Percentiles rank a stretch among this genome's conserved stretches.
Conservation (phyloP, 140 eudicot genomes). For the Bidens hawaiensis region DNA sequence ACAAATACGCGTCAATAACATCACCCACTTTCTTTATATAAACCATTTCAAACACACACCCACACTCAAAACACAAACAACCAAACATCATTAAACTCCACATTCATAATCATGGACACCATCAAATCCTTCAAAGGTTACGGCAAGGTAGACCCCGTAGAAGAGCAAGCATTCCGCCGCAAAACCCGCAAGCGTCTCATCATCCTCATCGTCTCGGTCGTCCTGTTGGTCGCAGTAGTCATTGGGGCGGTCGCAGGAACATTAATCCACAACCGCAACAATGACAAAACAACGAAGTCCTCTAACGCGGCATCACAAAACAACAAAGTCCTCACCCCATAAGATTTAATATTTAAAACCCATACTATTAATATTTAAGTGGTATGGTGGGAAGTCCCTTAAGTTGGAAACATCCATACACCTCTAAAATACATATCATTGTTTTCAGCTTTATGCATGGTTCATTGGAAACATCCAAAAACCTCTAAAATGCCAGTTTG, state of each 20-base stretch:
- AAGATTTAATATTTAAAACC: no score
- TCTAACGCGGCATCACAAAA: slow-evolving; percentile 34
- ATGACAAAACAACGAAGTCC: background rate
- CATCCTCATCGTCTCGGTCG: slow-evolving; percentile 46
- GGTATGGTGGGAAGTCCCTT: no score
- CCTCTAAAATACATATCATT: no score
- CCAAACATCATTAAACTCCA: background rate
- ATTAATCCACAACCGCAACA: slow-evolving; percentile 30
- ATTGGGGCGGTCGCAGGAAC: slow-evolving; percentile 66
- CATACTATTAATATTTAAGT: no score
- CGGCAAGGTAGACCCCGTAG: slow-evolving; percentile 70
- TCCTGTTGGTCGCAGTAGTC: slow-evolving; percentile 44
- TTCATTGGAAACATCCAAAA: no score
- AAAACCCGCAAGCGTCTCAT: slow-evolving; percentile 66
- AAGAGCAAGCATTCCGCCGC: slow-evolving; percentile 59
- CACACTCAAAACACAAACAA: background rate
- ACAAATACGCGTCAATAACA: slow-evolving; percentile 20
- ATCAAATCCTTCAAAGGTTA: slow-evolving; percentile 82
- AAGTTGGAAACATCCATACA: no score
- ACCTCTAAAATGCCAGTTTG: no score
- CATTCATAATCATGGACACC: slow-evolving; percentile 46
- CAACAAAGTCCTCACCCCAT: no score
- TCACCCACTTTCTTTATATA: slow-evolving; percentile 10
- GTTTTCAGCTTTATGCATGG: no score
- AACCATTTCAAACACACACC: slow-evolving; percentile 4